Base-by-base conservation (phyloP, 805 yeast genomes). In the Debaryomyces prosopidis region DNA sequence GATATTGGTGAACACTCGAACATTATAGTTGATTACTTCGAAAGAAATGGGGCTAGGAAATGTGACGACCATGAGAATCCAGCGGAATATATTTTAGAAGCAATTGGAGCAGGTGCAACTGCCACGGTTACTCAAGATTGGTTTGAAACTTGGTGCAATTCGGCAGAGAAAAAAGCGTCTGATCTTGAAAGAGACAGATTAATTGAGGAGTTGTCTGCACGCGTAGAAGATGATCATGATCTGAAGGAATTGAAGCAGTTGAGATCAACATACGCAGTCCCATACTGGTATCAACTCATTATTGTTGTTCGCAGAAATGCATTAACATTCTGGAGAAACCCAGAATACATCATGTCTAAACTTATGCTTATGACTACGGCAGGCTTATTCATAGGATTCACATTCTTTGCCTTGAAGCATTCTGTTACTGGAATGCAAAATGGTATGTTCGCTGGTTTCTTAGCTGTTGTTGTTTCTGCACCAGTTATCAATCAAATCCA, bases 41-140 rank as follows among this genome's bases (percentile, higher is more conserved):
- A 69, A 52, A 54, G 56, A 40, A 54, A 69, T 48, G 75, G 73
- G 5, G 68, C 72, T n/a, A 78, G 83, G 48, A 73, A 76, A 43
- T 87, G 94, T 70, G 73, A 69, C 28, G 63, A 63, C 10, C 38
- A 27, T 43, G 83, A 83, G 37, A 62, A 61, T 39, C 66, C 68
- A 1, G 63, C 68, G 1, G 68, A 63, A 40, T 63, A 54, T 43
- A 50, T 63, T 17, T 58, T 63, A 48, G 68, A 63, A 49, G 81
- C 81, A 46, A 83, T 87, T 62, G 92, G 92, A 48, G 91, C 92
- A 28, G 91, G 89, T 59, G 89, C 92, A 2, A 84, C 89, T 23
- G 84, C 89, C 3, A 58, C 68, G 43, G 79, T 76, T 14, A 57
- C 65, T 26, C 76, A 75, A 41, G 84, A 87, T 62, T 87, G 87